Evolutionary conservation across 2,329 filamentous ascomycete genomes (phyloP).

Genomic region (Botryotinia globosa): DNA sequence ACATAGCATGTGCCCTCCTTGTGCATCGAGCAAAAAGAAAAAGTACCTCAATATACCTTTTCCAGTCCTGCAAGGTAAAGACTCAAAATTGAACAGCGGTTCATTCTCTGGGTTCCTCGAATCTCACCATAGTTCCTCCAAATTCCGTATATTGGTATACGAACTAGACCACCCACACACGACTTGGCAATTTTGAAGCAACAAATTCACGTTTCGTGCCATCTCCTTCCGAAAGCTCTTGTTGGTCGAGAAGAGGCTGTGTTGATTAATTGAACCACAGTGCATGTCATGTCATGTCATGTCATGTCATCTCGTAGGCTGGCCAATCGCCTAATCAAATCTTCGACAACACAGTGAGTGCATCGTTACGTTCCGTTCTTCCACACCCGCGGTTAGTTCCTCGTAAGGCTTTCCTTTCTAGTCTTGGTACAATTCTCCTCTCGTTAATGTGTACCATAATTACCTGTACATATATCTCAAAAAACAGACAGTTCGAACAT

Average conservation of each 20-base stretch:
- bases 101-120: not conserved
- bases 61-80: not conserved
- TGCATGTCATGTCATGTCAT: not conserved
- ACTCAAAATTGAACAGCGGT: not conserved
- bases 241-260: not conserved
- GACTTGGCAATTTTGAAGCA: not conserved
- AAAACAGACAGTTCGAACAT: not conserved
- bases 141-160: not conserved
- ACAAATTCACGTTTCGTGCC: not conserved
- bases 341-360: not conserved
- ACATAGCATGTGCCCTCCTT: not conserved
- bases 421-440: not conserved
- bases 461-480: not conserved
- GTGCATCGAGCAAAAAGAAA: not conserved
- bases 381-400: not conserved
- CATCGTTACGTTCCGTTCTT: constrained; percentile 1
- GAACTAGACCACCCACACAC: not conserved
- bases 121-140: not conserved
- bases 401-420: constrained; percentile 4
- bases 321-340: not conserved
- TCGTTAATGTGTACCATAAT: not conserved
- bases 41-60: not conserved
- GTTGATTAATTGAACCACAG: not conserved
- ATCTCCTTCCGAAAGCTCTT: not conserved
- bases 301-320: not conserved